Base-by-base conservation (phyloP, 768 basidiomycete genomes). In the Naganishia vishniacii region DNA sequence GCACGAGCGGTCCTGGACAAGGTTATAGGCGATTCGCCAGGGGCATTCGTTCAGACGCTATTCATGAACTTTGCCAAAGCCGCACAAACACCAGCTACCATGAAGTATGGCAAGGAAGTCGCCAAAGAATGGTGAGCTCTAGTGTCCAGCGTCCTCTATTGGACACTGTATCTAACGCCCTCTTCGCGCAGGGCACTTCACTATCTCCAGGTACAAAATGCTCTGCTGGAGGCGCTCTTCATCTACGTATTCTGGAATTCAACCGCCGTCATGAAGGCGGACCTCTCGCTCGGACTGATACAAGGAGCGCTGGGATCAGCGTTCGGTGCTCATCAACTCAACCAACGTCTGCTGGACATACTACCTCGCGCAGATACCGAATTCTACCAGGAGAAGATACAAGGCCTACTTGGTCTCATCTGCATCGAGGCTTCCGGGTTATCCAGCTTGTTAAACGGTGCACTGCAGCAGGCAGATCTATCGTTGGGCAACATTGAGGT, bases 171-270 rank as follows among this genome's bases (percentile, higher is more conserved):
- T 25, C 37, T 15, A n/a, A 7, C 3, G 23, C 6, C 15, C 20
- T 8, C 9, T 25, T 12, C 32, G 31, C 18, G n/a, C 45, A 56
- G 65, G 65, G 47, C 48, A 13, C 23, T 62, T 8, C 65, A 67
- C 47, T 47, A 62, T 23, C 56, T 67, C 5, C 26, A 59, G 29
- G 5, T 67, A 29, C 65, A 67, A 32, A 44, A 40, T 16, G 48
- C 65, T 42, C 37, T 62, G 18, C 53, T 67, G 23, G 65, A 67
- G 59, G 41, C 65, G 13, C 61, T 67, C 26, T 67, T 67, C 53
- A 45, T 62, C n/a, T 56, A 44, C 61, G 59, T 61, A 45, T 67
- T 48, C 47, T 67, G 63, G 63, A 40, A 48, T 26, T 42, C 44
- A 28, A 41, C 23, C 11, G 48, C 42, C 12, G 20, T 42, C 9